Evolutionary conservation across 306 rosid species (phyloP).

Genomic region (cucumber (Cucumis sativus)): Cucumber_9930_V3 NC_026660.2:25064501-25065000

Average conservation of each 20-base stretch:
- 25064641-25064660: not conserved
- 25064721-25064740: not conserved
- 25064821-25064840: not conserved
- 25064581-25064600: not conserved
- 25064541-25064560: not conserved
- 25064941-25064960: not conserved
- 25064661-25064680: too few species aligned
- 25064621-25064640: not conserved
- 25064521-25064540: not conserved
- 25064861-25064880: not conserved
- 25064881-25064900: not conserved
- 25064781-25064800: not conserved
- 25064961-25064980: not conserved
- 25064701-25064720: too few species aligned
- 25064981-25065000: slow-evolving; percentile 4
- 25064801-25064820: not conserved
- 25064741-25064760: not conserved
- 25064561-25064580: not conserved
- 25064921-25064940: not conserved
- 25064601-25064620: not conserved
- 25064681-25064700: too few species aligned
- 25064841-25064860: not conserved
- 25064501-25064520: not conserved
- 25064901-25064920: not conserved
- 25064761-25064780: not conserved